phyloP scores from a whole-genome alignment of 371 early-diverging fungal genomes.

The Mortierella polycephala region DNA sequence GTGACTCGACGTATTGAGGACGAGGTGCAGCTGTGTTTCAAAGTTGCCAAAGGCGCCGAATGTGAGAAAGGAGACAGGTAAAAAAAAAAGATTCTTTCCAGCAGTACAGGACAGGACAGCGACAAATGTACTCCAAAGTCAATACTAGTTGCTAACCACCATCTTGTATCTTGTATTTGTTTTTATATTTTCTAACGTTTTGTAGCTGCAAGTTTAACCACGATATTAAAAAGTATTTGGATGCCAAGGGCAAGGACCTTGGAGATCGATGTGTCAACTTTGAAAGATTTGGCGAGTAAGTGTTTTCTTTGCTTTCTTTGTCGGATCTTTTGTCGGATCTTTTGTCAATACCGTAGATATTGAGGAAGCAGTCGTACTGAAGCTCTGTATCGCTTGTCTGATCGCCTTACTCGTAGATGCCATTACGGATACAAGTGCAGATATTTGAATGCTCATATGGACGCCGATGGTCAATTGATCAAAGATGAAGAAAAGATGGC shows the following conservation, averaged over 20 bases:
- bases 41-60: slow-evolving; percentile 59
- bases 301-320: slow-evolving; percentile 6
- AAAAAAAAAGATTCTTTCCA: background rate
- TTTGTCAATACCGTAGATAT: no score
- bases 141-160: background rate
- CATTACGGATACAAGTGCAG: slow-evolving; percentile 83
- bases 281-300: slow-evolving; percentile 77
- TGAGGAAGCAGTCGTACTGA: no score
- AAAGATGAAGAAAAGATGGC: slow-evolving; percentile 64
- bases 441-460: slow-evolving; percentile 76
- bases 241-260: slow-evolving; percentile 76
- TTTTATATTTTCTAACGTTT: background rate
- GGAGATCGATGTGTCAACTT: slow-evolving; percentile 80
- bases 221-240: slow-evolving; percentile 71
- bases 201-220: slow-evolving; percentile 74
- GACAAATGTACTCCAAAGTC: background rate
- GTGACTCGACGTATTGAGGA: slow-evolving; percentile 50
- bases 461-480: slow-evolving; percentile 60
- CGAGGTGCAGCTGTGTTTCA: slow-evolving; percentile 62
- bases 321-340: background rate
- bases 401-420: slow-evolving; percentile 53
- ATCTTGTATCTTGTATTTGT: background rate
- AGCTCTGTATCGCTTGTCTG: no score
- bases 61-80: slow-evolving; percentile 66
- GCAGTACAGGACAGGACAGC: background rate